Evolutionary conservation across 2,329 filamentous ascomycete species (phyloP).

Genomic region (Xylariales sp.): DNA sequence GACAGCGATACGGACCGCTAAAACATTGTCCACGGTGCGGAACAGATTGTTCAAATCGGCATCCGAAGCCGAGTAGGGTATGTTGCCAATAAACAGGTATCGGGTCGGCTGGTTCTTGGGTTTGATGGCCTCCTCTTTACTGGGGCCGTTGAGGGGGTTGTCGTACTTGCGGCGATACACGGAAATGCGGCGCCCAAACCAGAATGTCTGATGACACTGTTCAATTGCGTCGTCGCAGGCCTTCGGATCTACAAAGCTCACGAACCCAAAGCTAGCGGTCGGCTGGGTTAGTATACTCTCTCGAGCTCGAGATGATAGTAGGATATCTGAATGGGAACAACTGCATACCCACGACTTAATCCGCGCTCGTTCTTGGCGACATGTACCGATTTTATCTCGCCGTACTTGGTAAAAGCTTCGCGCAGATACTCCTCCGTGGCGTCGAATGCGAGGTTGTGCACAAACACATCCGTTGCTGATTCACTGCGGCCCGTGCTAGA

Average conservation of each 20-base stretch:
- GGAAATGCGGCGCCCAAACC: slow-evolving; percentile 26
- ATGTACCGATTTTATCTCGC: slow-evolving; percentile 16
- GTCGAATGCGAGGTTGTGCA: slow-evolving; percentile 69
- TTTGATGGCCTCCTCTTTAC: not conserved
- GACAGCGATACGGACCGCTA: slow-evolving; percentile 76
- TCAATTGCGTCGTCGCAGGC: slow-evolving; percentile 16
- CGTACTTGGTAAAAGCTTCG: slow-evolving; percentile 49
- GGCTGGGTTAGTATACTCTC: not conserved
- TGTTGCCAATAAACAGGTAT: slow-evolving; percentile 79
- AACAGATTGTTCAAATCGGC: slow-evolving; percentile 77
- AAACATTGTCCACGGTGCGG: slow-evolving; percentile 62
- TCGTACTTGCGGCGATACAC: slow-evolving; percentile 14
- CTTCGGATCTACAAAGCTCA: slow-evolving; percentile 14
- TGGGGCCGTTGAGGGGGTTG: not conserved
- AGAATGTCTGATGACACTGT: slow-evolving; percentile 24
- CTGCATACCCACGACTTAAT: slow-evolving; percentile 26
- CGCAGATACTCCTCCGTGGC: slow-evolving; percentile 57
- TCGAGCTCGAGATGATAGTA: not conserved
- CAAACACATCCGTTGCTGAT: slow-evolving; percentile 31
- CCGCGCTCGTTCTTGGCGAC: slow-evolving; percentile 22
- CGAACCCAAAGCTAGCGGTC: slow-evolving; percentile 22
- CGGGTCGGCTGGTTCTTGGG: slow-evolving; percentile 41
- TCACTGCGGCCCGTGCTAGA: too few relatives aligned
- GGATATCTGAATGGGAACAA: not conserved
- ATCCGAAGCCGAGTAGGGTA: slow-evolving; percentile 82